phyloP scores from a whole-genome alignment of 306 rosid species.

The Purshia tridentata region DNA sequence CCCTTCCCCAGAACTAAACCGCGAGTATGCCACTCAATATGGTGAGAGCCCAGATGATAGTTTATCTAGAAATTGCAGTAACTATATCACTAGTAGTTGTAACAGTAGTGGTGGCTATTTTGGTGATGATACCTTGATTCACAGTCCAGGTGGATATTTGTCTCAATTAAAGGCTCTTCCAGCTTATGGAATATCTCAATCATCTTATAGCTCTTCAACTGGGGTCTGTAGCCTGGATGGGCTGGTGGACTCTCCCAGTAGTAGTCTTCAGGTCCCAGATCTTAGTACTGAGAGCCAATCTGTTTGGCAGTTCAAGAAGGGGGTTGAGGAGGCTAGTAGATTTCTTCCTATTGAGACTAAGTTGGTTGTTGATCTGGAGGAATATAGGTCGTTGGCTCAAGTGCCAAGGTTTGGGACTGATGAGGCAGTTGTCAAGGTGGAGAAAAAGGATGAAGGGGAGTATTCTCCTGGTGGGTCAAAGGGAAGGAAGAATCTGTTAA shows the following conservation, averaged over 20 bases:
- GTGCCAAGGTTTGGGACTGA: constrained; percentile 25
- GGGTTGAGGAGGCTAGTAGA: constrained; percentile 81
- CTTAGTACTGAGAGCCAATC: constrained; percentile 58
- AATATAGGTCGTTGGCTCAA: constrained; percentile 23
- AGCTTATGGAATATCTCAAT: constrained; percentile 41
- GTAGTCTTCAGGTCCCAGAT: constrained; percentile 49
- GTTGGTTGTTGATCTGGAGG: constrained; percentile 43
- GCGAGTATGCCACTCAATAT: constrained; percentile 27
- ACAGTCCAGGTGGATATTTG: constrained; percentile 36
- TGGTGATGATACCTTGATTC: constrained; percentile 26
- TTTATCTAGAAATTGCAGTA: constrained; percentile 30
- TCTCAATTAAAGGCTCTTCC: constrained; percentile 34
- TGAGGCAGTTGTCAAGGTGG: constrained; percentile 43
- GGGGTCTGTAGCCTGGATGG: constrained; percentile 55
- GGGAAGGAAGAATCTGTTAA: constrained; percentile 55
- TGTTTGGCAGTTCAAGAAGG: constrained; percentile 75
- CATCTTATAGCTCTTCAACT: constrained; percentile 58
- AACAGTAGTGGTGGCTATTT: constrained; percentile 35
- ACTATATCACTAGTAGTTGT: constrained; percentile 34
- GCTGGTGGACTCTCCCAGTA: constrained; percentile 58
- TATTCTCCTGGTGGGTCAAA: constrained; percentile 33
- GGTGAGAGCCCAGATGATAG: constrained; percentile 35
- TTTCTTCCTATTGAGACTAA: constrained; percentile 70
- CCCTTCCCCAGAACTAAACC: constrained; percentile 47
- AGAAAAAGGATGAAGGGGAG: constrained; percentile 42